Evolutionary conservation across 208 protist genomes (phyloP).

Genomic region (Herpetomonas samuelpessoai): DNA sequence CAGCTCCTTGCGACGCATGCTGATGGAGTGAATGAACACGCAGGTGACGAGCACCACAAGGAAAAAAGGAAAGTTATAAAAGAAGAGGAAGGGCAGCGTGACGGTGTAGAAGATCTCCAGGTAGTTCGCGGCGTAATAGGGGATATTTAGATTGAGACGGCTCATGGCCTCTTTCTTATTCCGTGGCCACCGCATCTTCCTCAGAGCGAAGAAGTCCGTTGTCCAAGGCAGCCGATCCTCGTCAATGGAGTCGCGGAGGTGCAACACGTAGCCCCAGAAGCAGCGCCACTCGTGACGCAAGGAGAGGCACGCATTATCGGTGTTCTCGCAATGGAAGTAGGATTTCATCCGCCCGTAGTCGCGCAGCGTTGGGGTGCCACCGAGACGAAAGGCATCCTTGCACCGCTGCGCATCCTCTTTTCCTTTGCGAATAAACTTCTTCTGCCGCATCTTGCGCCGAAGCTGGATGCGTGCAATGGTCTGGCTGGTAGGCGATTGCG

Average conservation of each 20-base stretch:
- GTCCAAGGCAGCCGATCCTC: slow-evolving; percentile 71
- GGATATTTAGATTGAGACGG: slow-evolving; percentile 80
- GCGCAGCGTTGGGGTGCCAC: background rate
- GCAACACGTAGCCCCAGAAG: background rate
- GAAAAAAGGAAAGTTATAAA: slow-evolving; percentile 62
- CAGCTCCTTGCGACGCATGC: slow-evolving; percentile 23
- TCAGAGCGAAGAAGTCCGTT: slow-evolving; percentile 55
- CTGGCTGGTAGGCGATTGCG: background rate
- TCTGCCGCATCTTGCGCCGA: slow-evolving; percentile 5
- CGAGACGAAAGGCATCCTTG: background rate
- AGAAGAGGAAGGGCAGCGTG: slow-evolving; percentile 59
- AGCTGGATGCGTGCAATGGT: background rate
- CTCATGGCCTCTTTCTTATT: slow-evolving; percentile 38
- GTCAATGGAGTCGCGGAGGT: slow-evolving; percentile 26
- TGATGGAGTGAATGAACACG: slow-evolving; percentile 40
- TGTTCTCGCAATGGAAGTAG: slow-evolving; percentile 35
- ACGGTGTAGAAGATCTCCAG: slow-evolving; percentile 51
- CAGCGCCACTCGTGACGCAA: slow-evolving; percentile 21
- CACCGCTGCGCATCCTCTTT: background rate
- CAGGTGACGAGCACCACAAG: slow-evolving; percentile 30
- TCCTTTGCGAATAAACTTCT: background rate
- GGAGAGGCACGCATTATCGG: slow-evolving; percentile 9
- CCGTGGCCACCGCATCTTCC: slow-evolving; percentile 48
- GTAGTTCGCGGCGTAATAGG: slow-evolving; percentile 84
- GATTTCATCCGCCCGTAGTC: slow-evolving; percentile 10